Evolutionary conservation across 768 basidiomycete species (phyloP), one percentile per base, ranked within the genome.

Genomic region (Candolleomyces efflorescens): DNA sequence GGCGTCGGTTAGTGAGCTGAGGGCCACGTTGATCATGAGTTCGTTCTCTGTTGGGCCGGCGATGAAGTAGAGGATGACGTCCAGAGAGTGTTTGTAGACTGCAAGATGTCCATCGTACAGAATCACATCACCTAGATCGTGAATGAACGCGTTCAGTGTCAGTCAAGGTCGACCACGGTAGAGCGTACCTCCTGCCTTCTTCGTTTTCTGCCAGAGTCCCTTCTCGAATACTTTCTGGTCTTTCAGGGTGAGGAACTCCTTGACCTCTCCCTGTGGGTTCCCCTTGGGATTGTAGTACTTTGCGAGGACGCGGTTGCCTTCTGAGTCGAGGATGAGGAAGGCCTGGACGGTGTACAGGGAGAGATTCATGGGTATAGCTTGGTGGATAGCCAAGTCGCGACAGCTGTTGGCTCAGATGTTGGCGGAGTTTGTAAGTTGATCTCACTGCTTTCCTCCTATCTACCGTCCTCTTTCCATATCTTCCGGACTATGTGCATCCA

Each of bases 151-250:
- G 15, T 45, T 48, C 12, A 43, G 52, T 26, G 43, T 24, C 37
- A 9, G 32, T 20, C 38, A 48, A 43, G 27, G 36, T 32, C 36
- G n/a, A n/a, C n/a, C n/a, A n/a, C n/a, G n/a, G n/a, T n/a, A n/a
- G n/a, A 15, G 69, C 79, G 69, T 71, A 96, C 95, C 92, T 74
- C 90, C 90, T 12, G 90, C 79, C 69, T 95, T 92, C 75, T 94
- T 94, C 0, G 96, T 97, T 75, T 99, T 99, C 64, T 92, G 87
- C 82, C 87, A 96, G 36, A 98, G 77, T 0, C 90, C 90, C 77
- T 97, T 96, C 78, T 99, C 97, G 69, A 98, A 98, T 9, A 87
- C 83, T 54, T 91, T 88, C 70, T 97, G 96, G 67, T 99, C 96
- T 71, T 98, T 98, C 63, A 93, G 69, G 5, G 84, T 83, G 13